Base-by-base conservation (phyloP, 2,329 filamentous ascomycete species). In the Dactylellina sp. region DNA sequence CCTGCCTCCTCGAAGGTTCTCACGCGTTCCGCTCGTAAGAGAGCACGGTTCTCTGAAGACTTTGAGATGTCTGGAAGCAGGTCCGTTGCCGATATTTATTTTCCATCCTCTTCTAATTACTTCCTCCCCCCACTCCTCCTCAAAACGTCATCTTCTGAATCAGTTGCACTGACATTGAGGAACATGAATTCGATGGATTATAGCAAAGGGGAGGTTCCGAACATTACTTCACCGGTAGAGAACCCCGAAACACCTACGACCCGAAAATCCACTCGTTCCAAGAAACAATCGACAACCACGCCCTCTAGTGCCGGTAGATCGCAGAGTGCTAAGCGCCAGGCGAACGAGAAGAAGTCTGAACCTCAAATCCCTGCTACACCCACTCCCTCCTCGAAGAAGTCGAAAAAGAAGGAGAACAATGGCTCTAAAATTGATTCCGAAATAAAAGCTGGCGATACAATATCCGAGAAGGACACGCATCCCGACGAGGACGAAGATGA, bases 371-470 rank as follows among this genome's bases (percentile, higher is more conserved):
- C 68, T 28, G 56, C 55, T 25, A 72, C 68, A 20, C 68, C 68
- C 7, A 72, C 68, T 9, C 68, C 68, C 12, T 32, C 68, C 39
- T 46, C 60, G 7, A 60, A 52, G 35, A 72, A 72, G 37, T 65
- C 60, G 25, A 72, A 72, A 55, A 55, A 60, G 28, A 72, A 72
- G 20, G 68, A 72, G 20, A 72, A 65, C 53, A 72, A 72, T 72
- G 68, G n/a, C 37, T 61, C 57, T 7, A 65, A 61, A 46, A 12
- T 22, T 32, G 66, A 56, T 25, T 40, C 59, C 11, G 68, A 72
- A 28, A 25, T 72, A 49, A 61, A 60, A 18, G 7, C 46, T 11
- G 25, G 28, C 20, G 60, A 75, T 62, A 79, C 79, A 81, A 82
- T 79, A 35, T 35, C 46, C 47, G 61, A 65, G n/a, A 75, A 75